Evolutionary conservation across 2,329 filamentous ascomycete species (phyloP).

Genomic region (Colletotrichum costaricense): DNA sequence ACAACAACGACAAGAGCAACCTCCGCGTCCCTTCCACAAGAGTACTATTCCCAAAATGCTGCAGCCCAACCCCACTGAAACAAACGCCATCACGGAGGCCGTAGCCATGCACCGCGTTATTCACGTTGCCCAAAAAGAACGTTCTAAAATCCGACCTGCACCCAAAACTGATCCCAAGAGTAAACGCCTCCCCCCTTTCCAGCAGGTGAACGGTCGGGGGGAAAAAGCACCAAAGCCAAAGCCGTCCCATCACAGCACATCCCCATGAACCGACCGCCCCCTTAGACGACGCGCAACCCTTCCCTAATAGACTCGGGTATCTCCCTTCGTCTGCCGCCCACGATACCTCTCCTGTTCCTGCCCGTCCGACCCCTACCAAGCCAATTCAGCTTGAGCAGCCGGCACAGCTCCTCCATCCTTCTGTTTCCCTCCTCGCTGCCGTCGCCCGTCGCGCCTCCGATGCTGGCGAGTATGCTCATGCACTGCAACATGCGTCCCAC

Average conservation of each 20-base stretch:
- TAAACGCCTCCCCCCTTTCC: not conserved
- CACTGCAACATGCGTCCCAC: conserved; percentile 97
- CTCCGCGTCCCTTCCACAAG: too few relatives aligned
- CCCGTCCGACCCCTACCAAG: conserved; percentile 90
- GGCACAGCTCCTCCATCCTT: conserved; percentile 85
- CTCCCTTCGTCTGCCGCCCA: conserved; percentile 72
- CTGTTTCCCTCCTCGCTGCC: conserved; percentile 78
- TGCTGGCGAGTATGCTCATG: conserved; percentile 86
- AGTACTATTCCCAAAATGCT: not conserved
- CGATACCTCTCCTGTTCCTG: conserved; percentile 88
- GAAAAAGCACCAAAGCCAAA: not conserved
- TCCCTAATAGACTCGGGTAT: conserved; percentile 44
- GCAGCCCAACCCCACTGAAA: conserved; percentile 1
- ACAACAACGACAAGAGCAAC: not conserved
- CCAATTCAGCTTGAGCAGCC: conserved; percentile 96
- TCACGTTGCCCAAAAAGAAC: not conserved
- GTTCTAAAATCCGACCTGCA: not conserved
- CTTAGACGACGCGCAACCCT: conserved; percentile 50
- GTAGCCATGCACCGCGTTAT: conserved; percentile 24
- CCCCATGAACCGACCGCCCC: not conserved
- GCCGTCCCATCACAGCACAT: not conserved
- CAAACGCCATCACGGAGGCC: conserved; percentile 35
- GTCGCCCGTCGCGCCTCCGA: conserved; percentile 54
- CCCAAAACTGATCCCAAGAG: conserved; percentile 18
- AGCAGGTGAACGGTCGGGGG: not conserved